phyloP scores from a whole-genome alignment of 169 alveolate genomes.

The Neospora caninum region DNA sequence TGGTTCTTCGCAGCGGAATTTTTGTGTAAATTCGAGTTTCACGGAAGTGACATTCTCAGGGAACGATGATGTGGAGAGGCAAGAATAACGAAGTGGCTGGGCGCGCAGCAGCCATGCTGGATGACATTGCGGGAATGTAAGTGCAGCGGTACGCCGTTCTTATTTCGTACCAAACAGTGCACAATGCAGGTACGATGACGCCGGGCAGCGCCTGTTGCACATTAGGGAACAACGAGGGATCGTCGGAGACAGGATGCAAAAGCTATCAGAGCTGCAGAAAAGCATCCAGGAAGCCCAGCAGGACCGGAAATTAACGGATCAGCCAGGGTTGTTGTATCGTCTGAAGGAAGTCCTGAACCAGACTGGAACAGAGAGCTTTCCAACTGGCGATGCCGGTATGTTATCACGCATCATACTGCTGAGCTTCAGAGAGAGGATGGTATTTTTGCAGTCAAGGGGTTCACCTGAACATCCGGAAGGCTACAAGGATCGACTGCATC shows the following conservation, averaged over 20 bases:
- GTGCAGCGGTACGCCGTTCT: not conserved
- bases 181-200: slow-evolving; percentile 5
- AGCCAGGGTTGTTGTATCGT: not conserved
- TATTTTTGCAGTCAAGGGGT: too few relatives aligned
- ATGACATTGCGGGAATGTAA: slow-evolving; percentile 26
- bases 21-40: too few relatives aligned
- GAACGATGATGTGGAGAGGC: slow-evolving; percentile 22
- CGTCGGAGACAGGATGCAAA: slow-evolving; percentile 6
- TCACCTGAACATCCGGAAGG: too few relatives aligned
- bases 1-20: not conserved
- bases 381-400: not conserved
- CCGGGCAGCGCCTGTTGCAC: slow-evolving; percentile 24
- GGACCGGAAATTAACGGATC: not conserved
- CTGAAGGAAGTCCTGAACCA: not conserved
- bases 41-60: not conserved
- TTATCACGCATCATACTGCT: not conserved
- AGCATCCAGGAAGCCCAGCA: not conserved
- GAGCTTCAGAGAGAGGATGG: not conserved
- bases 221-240: not conserved
- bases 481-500: too few relatives aligned
- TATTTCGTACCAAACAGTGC: not conserved
- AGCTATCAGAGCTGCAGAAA: not conserved
- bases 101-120: slow-evolving; percentile 15
- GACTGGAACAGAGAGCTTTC: not conserved
- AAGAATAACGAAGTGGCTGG: slow-evolving; percentile 25